Base-by-base conservation (phyloP, 768 basidiomycete genomes). In the Boletus sp. region DNA sequence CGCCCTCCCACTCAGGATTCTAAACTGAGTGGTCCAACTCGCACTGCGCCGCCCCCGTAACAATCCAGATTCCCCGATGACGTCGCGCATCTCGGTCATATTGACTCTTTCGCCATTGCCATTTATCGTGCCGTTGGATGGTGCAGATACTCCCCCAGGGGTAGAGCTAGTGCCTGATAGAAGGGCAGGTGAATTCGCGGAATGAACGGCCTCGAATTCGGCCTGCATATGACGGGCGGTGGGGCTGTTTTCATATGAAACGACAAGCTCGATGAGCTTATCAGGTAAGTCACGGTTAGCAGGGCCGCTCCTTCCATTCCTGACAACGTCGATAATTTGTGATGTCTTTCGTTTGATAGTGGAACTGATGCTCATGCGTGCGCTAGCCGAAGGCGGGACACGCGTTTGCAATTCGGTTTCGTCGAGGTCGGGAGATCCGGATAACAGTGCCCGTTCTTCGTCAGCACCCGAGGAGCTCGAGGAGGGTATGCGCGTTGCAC, bases 1-100 rank as follows among this genome's bases (percentile, higher is more conserved):
- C 20, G 96, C 94, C 55, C 97, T 76, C 28, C 95, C 95, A 69
- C 94, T 97, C 69, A 99, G 75, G 55, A 98, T 95, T 69, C 83
- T 82, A 67, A 99, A 98, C 76, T 99, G 97, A 17, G 90, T 95
- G 42, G 78, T 79, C 83, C 87, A 94, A 60, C 83, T 88, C 7
- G 96, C 97, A 54, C 93, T 82, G 72, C 89, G 85, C 63, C 86
- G 76, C 15, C 88, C 89, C 50, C 87, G 73, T 67, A 94, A 71
- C 56, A 90, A 65, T 50, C 79, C 75, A 37, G 83, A 89, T 73
- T 92, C 90, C 29, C 81, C 75, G 29, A 78, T 80, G 0, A 89
- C 84, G 69, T 94, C 89, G 2, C 84, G 85, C 55, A 86, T 73
- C 59, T 84, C 76, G 40, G 48, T 74, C 63, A 59, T 76, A 29